Conservation (phyloP, 2,329 filamentous ascomycete species). For the Calycina marina region DNA sequence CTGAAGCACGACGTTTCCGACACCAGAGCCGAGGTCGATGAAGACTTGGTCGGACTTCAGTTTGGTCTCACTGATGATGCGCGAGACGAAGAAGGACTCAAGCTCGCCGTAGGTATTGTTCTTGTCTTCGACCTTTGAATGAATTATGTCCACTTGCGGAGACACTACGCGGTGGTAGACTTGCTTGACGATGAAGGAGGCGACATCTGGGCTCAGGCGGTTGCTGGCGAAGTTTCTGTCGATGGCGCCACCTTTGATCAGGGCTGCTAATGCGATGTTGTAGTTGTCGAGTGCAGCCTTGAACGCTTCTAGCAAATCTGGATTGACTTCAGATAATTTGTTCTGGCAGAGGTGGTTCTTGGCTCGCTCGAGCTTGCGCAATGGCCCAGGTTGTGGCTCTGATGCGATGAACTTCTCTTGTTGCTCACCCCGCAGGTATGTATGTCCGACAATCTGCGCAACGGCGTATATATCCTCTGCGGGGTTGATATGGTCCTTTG, state of each 20-base stretch:
- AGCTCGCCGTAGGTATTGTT: slow-evolving; percentile 95
- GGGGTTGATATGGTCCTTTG: slow-evolving; percentile 66
- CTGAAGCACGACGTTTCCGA: slow-evolving; percentile 90
- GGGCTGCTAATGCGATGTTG: slow-evolving; percentile 52
- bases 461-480: slow-evolving; percentile 59
- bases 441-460: slow-evolving; percentile 53
- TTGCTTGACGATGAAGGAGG: slow-evolving; percentile 72
- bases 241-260: slow-evolving; percentile 58
- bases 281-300: slow-evolving; percentile 59
- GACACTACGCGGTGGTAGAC: slow-evolving; percentile 89
- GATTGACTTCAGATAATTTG: slow-evolving; percentile 43
- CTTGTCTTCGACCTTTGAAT: slow-evolving; percentile 76
- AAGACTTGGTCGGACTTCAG: slow-evolving; percentile 79
- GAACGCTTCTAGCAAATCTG: slow-evolving; percentile 50
- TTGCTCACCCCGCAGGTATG: slow-evolving; percentile 54
- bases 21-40: slow-evolving; percentile 87
- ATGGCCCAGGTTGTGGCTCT: slow-evolving; percentile 58
- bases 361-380: slow-evolving; percentile 63
- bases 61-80: slow-evolving; percentile 61
- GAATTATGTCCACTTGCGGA: slow-evolving; percentile 69
- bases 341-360: slow-evolving; percentile 11
- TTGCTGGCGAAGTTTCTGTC: slow-evolving; percentile 55
- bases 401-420: no score
- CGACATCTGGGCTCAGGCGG: slow-evolving; percentile 51
- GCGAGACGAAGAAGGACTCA: slow-evolving; percentile 67